Evolutionary conservation across 345 rosid species (phyloP).

Genomic region (Hibiscus syriacus): DNA sequence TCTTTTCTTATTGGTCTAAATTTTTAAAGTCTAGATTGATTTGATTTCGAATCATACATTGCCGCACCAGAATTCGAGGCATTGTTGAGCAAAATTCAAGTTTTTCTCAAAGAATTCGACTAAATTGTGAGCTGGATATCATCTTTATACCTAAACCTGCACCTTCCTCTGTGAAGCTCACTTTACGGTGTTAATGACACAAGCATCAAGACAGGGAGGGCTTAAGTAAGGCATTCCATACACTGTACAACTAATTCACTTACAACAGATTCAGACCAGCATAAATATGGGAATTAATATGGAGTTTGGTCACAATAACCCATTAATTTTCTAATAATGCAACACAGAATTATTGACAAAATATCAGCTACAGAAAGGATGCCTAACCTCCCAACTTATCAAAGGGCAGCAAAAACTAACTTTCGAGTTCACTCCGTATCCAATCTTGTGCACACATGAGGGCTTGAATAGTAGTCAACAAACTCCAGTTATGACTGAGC

Average conservation of each 20-base stretch:
- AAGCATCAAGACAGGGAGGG: too few relatives aligned
- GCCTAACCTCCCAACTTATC: not conserved
- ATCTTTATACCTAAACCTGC: too few relatives aligned
- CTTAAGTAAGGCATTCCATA: not conserved
- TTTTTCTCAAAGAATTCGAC: too few relatives aligned
- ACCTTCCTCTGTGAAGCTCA: too few relatives aligned
- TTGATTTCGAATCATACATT: too few relatives aligned
- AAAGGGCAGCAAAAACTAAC: slow-evolving; percentile 6
- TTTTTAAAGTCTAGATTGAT: too few relatives aligned
- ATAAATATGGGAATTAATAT: not conserved
- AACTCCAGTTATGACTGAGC: slow-evolving; percentile 46
- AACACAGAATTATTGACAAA: not conserved
- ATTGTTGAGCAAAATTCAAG: too few relatives aligned
- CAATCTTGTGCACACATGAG: slow-evolving; percentile 81
- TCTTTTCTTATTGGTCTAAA: too few relatives aligned
- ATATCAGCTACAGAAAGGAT: not conserved
- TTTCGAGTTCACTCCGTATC: slow-evolving; percentile 47
- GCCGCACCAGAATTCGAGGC: too few relatives aligned
- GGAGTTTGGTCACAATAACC: not conserved
- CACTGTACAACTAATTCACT: not conserved
- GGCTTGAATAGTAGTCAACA: slow-evolving; percentile 55
- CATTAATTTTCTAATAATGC: not conserved
- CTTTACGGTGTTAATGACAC: too few relatives aligned
- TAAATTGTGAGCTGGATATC: too few relatives aligned
- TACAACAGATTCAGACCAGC: not conserved